phyloP scores from a whole-genome alignment of 129 eudicot species.

The Cynara cardunculus region DNA sequence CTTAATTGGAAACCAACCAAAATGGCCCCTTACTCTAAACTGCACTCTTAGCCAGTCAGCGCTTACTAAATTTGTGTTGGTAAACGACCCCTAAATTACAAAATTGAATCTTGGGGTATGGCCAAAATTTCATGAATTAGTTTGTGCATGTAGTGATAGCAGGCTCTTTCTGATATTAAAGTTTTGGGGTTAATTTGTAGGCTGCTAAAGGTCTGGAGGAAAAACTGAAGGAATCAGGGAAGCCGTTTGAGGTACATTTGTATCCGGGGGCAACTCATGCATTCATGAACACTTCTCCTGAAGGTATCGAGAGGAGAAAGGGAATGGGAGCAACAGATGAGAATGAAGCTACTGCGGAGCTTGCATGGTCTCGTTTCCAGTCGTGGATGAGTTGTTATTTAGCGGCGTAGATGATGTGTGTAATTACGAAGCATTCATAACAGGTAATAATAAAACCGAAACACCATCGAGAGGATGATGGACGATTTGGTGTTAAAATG shows the following conservation, averaged over 20 bases:
- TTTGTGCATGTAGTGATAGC: not conserved
- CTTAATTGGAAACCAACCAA: no score
- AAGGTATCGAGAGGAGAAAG: constrained; percentile 70
- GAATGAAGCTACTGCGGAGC: constrained; percentile 59
- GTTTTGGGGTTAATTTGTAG: constrained; percentile 27
- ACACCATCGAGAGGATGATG: constrained; percentile 4
- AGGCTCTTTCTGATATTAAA: not conserved
- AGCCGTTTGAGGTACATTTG: constrained; percentile 63
- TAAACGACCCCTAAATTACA: not conserved
- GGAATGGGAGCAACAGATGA: constrained; percentile 66
- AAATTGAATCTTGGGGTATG: not conserved
- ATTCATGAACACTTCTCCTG: constrained; percentile 84
- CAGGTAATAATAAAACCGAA: not conserved
- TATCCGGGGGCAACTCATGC: constrained; percentile 79
- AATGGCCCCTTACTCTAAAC: not conserved
- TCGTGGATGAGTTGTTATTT: constrained; percentile 71
- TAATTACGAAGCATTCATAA: not conserved
- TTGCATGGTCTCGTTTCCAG: constrained; percentile 88
- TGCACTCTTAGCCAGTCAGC: not conserved
- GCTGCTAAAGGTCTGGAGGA: constrained; percentile 82
- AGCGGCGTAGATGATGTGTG: constrained; percentile 12
- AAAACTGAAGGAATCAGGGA: constrained; percentile 74
- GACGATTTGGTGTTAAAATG: not conserved
- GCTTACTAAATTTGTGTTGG: not conserved
- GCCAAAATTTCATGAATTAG: not conserved